phyloP scores from a whole-genome alignment of 768 basidiomycete genomes.

The Lactarius vividus region DNA sequence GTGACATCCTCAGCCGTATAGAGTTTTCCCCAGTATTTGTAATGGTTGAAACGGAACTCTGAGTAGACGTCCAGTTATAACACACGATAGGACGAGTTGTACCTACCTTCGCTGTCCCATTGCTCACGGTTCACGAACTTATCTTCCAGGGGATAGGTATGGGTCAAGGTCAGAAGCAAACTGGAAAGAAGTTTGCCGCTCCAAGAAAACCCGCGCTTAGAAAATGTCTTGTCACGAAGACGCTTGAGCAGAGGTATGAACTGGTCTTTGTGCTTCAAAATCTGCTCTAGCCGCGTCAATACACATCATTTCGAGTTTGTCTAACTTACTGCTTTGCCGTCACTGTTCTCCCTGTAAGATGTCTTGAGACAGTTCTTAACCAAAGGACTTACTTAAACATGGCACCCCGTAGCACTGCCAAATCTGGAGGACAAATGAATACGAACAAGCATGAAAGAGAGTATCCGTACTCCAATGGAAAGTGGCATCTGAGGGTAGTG shows the following conservation, averaged over 20 bases:
- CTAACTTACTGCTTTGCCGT: slow-evolving; percentile 56
- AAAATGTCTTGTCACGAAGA: slow-evolving; percentile 67
- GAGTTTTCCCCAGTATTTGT: slow-evolving; percentile 76
- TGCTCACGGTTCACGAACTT: slow-evolving; percentile 77
- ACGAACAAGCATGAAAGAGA: not conserved
- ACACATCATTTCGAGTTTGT: not conserved
- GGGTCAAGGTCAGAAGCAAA: slow-evolving; percentile 68
- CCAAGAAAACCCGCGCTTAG: slow-evolving; percentile 82
- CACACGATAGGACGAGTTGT: not conserved
- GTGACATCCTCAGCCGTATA: slow-evolving; percentile 68
- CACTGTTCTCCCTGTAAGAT: slow-evolving; percentile 29
- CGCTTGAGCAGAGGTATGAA: slow-evolving; percentile 58
- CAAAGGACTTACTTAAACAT: slow-evolving; percentile 64
- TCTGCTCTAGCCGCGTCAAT: slow-evolving; percentile 38
- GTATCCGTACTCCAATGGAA: slow-evolving; percentile 75
- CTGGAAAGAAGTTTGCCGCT: slow-evolving; percentile 75
- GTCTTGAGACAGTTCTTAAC: not conserved
- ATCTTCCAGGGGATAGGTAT: slow-evolving; percentile 79
- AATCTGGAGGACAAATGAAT: slow-evolving; percentile 43
- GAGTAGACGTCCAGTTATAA: slow-evolving; percentile 7
- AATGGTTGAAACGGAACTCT: slow-evolving; percentile 72
- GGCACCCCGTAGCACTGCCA: slow-evolving; percentile 75
- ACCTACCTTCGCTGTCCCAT: slow-evolving; percentile 67
- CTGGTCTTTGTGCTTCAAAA: slow-evolving; percentile 61
- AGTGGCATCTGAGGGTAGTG: slow-evolving; percentile 77